Percentiles rank a stretch among this genome's conserved stretches.
Conservation (phyloP, 1,284 basidiomycete species). For the Cystobasidium slooffiae region DNA sequence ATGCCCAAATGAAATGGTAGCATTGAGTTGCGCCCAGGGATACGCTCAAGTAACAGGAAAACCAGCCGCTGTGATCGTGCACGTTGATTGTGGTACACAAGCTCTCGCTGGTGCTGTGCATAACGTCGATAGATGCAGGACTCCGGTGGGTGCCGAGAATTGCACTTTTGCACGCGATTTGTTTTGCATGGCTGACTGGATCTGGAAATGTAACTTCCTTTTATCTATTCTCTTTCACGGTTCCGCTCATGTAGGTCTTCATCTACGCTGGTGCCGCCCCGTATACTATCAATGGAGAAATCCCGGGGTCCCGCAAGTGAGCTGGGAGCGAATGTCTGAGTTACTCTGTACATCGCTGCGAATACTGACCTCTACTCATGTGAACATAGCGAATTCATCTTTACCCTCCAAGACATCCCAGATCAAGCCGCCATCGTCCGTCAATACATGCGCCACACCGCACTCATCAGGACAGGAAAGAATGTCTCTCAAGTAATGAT, state of each 20-base stretch:
- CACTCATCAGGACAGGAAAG: conserved; percentile 65
- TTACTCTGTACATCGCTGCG: not conserved
- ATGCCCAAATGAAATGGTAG: conserved; percentile 76
- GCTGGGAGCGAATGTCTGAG: conserved; percentile 55
- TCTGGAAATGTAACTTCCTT: not conserved
- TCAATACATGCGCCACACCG: conserved; percentile 68
- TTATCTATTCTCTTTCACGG: not conserved
- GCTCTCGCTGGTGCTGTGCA: conserved; percentile 72
- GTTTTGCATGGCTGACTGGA: not conserved
- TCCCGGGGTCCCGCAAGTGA: conserved; percentile 69
- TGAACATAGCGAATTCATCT: conserved; percentile 32
- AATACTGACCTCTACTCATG: no score
- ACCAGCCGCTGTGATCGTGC: conserved; percentile 71
- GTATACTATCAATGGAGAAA: conserved; percentile 64
- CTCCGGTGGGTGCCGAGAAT: conserved; percentile 57
- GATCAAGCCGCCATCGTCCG: conserved; percentile 44
- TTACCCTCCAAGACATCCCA: conserved; percentile 62
- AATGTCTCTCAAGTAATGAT: conserved; percentile 58
- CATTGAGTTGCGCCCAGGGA: conserved; percentile 70
- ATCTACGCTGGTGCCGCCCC: conserved; percentile 70
- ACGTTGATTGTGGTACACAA: conserved; percentile 75
- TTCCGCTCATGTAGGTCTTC: conserved; percentile 57
- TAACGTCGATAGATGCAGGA: conserved; percentile 68
- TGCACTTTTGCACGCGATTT: not conserved
- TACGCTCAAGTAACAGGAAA: conserved; percentile 69